These are phyloP conservation scores for Solanum hybrid DNA, from an alignment of 305 asterid species.

Conservation along the genomic window DNA sequence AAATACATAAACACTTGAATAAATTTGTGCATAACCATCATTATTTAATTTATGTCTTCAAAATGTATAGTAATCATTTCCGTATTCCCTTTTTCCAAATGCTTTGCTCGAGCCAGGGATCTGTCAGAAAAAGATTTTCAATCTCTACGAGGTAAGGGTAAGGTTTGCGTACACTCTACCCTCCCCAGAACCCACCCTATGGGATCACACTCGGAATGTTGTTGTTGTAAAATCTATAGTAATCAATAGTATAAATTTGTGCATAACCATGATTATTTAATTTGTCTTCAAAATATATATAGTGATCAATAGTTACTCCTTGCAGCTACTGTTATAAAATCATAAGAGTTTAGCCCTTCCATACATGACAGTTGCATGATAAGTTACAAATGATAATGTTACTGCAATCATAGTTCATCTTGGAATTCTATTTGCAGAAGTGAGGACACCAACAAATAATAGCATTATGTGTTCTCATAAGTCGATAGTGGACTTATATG, in stretches of 20 bases:
- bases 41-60: background rate
- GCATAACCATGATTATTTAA: background rate
- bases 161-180: background rate
- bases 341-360: background rate
- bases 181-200: background rate
- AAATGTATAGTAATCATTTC: background rate
- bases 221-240: background rate
- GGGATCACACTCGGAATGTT: background rate
- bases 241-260: background rate
- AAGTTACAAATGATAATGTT: background rate
- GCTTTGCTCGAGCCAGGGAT: background rate
- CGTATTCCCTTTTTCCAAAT: background rate
- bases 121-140: background rate
- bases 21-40: background rate
- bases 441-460: background rate
- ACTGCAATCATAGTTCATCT: background rate
- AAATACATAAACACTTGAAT: slow-evolving; percentile 8
- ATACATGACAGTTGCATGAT: background rate
- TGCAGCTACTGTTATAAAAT: background rate
- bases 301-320: background rate
- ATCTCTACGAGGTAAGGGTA: background rate
- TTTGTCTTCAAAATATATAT: background rate
- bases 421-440: background rate
- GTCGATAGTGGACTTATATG: background rate
- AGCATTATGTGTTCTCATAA: background rate